These are phyloP conservation scores for Dillenia suffruticosa DNA, from an alignment of 164 flowering plant genomes.

Conservation along the genomic window DNA sequence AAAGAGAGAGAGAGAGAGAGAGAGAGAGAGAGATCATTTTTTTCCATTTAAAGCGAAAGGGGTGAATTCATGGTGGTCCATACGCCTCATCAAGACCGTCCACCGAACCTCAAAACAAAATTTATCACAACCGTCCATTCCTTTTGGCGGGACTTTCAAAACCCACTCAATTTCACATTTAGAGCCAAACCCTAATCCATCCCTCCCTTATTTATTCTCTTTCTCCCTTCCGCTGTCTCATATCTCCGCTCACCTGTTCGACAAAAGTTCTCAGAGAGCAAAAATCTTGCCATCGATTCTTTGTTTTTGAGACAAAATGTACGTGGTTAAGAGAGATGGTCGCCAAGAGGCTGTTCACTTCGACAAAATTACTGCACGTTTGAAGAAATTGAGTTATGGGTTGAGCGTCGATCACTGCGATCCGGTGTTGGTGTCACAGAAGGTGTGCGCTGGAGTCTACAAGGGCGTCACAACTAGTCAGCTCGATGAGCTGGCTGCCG, in stretches of 20 bases:
- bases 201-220: background rate
- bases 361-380: constrained; percentile 94
- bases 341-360: constrained; percentile 93
- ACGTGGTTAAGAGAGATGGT: constrained; percentile 95
- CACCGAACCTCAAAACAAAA: no score
- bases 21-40: no score
- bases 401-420: constrained; percentile 90
- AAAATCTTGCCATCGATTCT: background rate
- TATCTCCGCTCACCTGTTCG: constrained; percentile 30
- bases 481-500: constrained; percentile 95
- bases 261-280: constrained; percentile 24
- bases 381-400: constrained; percentile 97
- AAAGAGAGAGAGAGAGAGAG: no score
- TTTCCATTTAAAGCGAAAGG: no score
- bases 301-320: constrained; percentile 39
- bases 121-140: background rate
- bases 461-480: constrained; percentile 97
- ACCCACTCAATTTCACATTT: background rate
- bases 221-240: background rate
- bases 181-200: background rate
- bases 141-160: constrained; percentile 3
- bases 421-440: constrained; percentile 91
- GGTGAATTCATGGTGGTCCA: no score
- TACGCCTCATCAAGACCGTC: no score
- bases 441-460: constrained; percentile 97